A percentile compares a stretch with the other conserved stretches of the same genome.
Evolutionary conservation across 2,329 filamentous ascomycete genomes (phyloP).

Genomic region (Colletotrichum spinosum): DNA sequence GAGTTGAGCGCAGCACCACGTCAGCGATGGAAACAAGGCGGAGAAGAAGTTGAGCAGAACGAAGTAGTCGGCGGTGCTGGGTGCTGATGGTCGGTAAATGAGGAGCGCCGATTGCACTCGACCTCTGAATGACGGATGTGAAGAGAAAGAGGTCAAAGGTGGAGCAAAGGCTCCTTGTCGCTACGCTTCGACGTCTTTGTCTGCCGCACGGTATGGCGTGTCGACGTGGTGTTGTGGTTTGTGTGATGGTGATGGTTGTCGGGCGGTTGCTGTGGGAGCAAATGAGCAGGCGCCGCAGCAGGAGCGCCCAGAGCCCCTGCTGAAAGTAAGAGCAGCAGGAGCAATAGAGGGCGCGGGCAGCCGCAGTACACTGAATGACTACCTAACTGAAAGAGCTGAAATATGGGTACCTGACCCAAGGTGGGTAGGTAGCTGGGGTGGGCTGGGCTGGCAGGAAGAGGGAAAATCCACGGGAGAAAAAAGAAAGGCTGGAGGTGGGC

Average conservation of each 20-base stretch:
- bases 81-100: neutral
- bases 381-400: neutral
- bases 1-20: conserved; percentile 32
- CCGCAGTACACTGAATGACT: neutral
- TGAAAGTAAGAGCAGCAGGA: conserved; percentile 6
- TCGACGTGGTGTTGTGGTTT: conserved; percentile 10
- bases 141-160: conserved; percentile 3
- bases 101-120: neutral
- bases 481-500: conserved; percentile 30
- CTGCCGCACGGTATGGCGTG: conserved; percentile 22
- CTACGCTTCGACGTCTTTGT: conserved; percentile 28
- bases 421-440: neutral
- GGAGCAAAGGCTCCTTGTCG: conserved; percentile 25
- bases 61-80: conserved; percentile 7
- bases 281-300: conserved; percentile 18
- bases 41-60: neutral
- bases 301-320: neutral
- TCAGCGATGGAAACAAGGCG: conserved; percentile 30
- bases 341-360: conserved; percentile 1
- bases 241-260: conserved; percentile 32
- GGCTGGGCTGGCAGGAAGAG: conserved; percentile 7
- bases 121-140: conserved; percentile 4
- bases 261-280: conserved; percentile 38
- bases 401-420: neutral
- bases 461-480: conserved; percentile 18